Evolutionary conservation across 306 rosid species (phyloP), one percentile per base, ranked within the genome.

Genomic region (Echinosophora koreensis): DNA sequence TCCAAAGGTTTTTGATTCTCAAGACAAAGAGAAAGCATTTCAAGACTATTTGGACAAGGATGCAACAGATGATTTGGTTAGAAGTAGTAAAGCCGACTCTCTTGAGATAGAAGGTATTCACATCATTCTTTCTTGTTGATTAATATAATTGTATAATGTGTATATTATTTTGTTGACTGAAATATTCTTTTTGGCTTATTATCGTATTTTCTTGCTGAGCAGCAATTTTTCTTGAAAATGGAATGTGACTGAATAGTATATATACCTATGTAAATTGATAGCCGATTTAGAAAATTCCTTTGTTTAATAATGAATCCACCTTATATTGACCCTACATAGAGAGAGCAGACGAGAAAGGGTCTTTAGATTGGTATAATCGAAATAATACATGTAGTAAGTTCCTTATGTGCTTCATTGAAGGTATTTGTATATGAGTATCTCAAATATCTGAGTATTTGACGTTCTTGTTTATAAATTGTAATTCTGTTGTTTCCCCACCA

Each of bases 1-100:
- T 80, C 96, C 97, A 28, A 92, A 86, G 87, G 77, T 90, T 77
- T 89, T 86, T 69, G 75, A 89, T 86, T 88, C 92, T 22, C 82
- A 74, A 0, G 88, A 60, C 66, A 80, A 78, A 64, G 87, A 79
- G 76, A 78, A 80, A 70, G 65, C 60, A 66, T 73, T 74, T 61
- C 82, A 84, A 81, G 78, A 75, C 37, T 50, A 73, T 79, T 56
- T 82, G 57, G 83, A 65, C 72, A 59, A 63, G 74, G 89, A 84
- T 59, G 78, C 34, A 32, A 74, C 46, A 69, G 73, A 70, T 58
- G 81, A 78, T 66, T 69, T 80, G 61, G 73, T 63, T 52, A 76
- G 78, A 37, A 77, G 67, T 73, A 77, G 76, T 77, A 77, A 73
- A 76, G 77, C 71, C 56, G 92, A 73, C 65, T 73, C 64, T 69